These are phyloP conservation scores for Beauveria caledonica DNA, from an alignment of 2,329 filamentous ascomycete genomes.

Conservation along the genomic window DNA sequence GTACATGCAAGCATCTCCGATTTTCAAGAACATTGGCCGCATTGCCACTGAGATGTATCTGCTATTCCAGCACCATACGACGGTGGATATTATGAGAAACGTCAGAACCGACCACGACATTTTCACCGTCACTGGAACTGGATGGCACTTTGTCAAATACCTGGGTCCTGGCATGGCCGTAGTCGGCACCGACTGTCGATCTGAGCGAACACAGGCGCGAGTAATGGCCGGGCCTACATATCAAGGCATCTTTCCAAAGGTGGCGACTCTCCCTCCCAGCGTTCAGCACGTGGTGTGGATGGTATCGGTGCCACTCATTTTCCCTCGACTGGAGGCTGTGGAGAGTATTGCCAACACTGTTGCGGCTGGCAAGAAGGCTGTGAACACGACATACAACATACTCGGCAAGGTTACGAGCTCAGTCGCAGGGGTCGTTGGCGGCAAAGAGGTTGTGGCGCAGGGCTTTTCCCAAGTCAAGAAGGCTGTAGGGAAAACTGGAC, in stretches of 20 bases:
- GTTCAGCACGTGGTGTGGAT: conserved; percentile 98
- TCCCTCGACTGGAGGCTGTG: conserved; percentile 83
- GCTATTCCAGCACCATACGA: conserved; percentile 96
- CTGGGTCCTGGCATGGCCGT: conserved; percentile 86
- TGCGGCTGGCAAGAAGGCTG: conserved; percentile 90
- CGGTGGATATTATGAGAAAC: conserved; percentile 83
- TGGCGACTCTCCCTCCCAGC: conserved; percentile 80
- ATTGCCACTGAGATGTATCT: conserved; percentile 97
- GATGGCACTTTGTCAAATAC: conserved; percentile 98
- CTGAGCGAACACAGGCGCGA: conserved; percentile 80
- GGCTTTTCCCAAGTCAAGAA: conserved; percentile 95
- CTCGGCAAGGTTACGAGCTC: conserved; percentile 92
- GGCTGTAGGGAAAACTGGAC: conserved; percentile 85
- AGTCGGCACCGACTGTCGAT: conserved; percentile 83
- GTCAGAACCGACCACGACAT: conserved; percentile 82
- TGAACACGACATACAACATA: conserved; percentile 94
- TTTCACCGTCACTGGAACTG: conserved; percentile 93
- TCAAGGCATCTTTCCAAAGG: conserved; percentile 92
- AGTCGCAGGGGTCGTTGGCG: conserved; percentile 89
- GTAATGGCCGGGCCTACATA: conserved; percentile 96
- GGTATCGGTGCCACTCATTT: conserved; percentile 82
- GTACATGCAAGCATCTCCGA: conserved; percentile 95
- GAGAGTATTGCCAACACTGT: conserved; percentile 88
- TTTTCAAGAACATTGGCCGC: conserved; percentile 96
- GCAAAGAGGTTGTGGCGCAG: conserved; percentile 83